Evolutionary conservation across 441 rosid species (phyloP), one percentile per base, ranked within the genome.

Genomic region (Hura crepitans): DNA sequence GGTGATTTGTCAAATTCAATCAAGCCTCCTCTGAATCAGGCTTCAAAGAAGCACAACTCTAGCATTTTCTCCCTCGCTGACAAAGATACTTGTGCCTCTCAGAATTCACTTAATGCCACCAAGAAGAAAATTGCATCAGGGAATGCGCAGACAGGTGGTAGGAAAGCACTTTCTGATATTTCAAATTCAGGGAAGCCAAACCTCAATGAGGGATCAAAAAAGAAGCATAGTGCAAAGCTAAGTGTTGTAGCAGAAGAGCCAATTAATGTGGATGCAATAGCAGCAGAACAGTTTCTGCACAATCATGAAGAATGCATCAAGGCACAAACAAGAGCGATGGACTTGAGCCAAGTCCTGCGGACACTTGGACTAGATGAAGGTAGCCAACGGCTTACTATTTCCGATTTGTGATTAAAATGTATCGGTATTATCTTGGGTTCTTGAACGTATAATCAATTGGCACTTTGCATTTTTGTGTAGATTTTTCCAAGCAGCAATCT

Each of bases 1-100:
- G 85, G 89, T 33, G 91, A 87, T 64, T 72, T 87, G 70, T 87
- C 90, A 13, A 87, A 87, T 73, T 80, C 88, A 7, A 70, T 73
- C 62, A 72, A 76, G 63, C 83, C 81, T 25, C 69, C 80, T 60
- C 70, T 78, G 67, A 76, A 62, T 50, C 84, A 78, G 75, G 68
- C 76, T 20, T 60, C 79, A 7, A 83, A 81, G 74, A 83, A 79
- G 65, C 82, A 60, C 66, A 79, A 46, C 37, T 62, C 81, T 22
- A 72, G 66, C 39, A 28, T 72, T 27, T 59, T 74, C 66, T 13
- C 78, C 23, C 62, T 70, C 27, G 25, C 61, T 59, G 77, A 77
- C 67, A 81, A 72, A 37, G 81, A 67, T 39, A 60, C 43, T 7
- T 47, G 61, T 33, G 64, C 66, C n/a, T 73, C 80, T 25, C 71